Base-by-base conservation (phyloP, 371 early-diverging fungal species). In the Umbelopsis sp. region DNA sequence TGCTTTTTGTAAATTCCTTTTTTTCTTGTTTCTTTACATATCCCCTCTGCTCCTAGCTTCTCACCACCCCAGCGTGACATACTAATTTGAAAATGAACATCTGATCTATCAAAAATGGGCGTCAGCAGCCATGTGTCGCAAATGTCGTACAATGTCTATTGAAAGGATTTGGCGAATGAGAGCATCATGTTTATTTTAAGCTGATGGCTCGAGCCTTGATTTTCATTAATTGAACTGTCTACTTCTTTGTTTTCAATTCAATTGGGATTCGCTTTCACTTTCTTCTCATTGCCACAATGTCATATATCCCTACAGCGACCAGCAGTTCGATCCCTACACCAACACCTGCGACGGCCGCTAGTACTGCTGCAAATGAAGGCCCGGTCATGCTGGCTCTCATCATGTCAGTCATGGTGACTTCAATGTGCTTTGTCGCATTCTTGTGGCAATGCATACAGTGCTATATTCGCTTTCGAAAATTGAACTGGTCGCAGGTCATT, bases 111-210 rank as follows among this genome's bases (percentile, higher is more conserved):
- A 41, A 41, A 41, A 29, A 29, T 29, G 29, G 41, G 48, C 48
- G 16, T 6, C 48, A 57, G 35, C 35, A 11, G 37, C 35, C 57
- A 35, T 32, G 57, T 57, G 57, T 48, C 37, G 4, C 52, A 51
- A 29, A 37, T 37, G 57, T 57, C 57, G 18, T 32, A 57, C 57
- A 57, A 57, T 37, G 57, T 35, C 57, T 57, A 57, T 57, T 57
- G 57, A 57, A 14, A 29, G 32, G 12, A 57, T 35, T 12, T 57
- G 18, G 57, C 57, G n/a, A 57, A 57, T 57, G 12, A 35, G 37
- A 14, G 35, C 14, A 3, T 11, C 18, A 29, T 24, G 32, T 48
- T 48, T 16, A 29, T 29, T 48, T 20, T n/a, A 20, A 20, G 20
- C 48, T 16, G 41, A 41, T 1, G 41, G 41, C 41, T 12, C 41